A percentile compares a stretch with the other conserved stretches of the same genome.
phyloP scores from a whole-genome alignment of 2,329 filamentous ascomycete genomes.

The Fusarium staphyleae region DNA sequence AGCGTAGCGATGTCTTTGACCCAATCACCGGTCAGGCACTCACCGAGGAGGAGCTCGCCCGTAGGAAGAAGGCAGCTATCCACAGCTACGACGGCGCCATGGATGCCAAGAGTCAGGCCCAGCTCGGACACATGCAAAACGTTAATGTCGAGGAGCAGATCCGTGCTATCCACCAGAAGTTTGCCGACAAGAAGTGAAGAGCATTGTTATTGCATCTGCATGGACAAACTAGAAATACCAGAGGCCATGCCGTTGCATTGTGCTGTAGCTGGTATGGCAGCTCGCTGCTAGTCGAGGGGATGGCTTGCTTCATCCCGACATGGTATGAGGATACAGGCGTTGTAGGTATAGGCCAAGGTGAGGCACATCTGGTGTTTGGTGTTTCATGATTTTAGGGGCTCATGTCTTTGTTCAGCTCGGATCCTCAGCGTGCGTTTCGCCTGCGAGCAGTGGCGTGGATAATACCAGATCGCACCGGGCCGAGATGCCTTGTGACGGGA shows the following conservation, averaged over 20 bases:
- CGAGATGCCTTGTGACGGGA: not conserved
- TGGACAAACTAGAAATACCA: conserved; percentile 11
- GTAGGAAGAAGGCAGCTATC: conserved; percentile 76
- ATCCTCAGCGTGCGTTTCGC: conserved; percentile 7
- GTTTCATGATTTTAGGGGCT: conserved; percentile 37
- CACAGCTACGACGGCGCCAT: conserved; percentile 71
- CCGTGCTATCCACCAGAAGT: conserved; percentile 65
- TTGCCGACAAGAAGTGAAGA: conserved; percentile 50
- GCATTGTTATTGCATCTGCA: not conserved
- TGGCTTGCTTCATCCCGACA: conserved; percentile 2
- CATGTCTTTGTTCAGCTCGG: conserved; percentile 39
- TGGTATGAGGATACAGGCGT: conserved; percentile 32
- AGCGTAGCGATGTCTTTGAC: conserved; percentile 88
- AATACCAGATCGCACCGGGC: not conserved
- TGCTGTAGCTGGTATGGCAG: not conserved
- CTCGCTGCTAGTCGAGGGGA: not conserved
- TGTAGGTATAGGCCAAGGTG: conserved; percentile 39
- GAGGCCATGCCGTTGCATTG: not conserved
- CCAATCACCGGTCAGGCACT: conserved; percentile 70
- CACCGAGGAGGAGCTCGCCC: conserved; percentile 74
- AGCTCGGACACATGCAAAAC: conserved; percentile 66
- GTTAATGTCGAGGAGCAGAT: conserved; percentile 90
- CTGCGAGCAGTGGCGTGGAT: conserved; percentile 12
- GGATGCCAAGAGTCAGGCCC: conserved; percentile 62
- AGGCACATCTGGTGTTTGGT: conserved; percentile 39